Conservation (phyloP, 352 stramenopile genomes). For the Globisporangium lucens region DNA sequence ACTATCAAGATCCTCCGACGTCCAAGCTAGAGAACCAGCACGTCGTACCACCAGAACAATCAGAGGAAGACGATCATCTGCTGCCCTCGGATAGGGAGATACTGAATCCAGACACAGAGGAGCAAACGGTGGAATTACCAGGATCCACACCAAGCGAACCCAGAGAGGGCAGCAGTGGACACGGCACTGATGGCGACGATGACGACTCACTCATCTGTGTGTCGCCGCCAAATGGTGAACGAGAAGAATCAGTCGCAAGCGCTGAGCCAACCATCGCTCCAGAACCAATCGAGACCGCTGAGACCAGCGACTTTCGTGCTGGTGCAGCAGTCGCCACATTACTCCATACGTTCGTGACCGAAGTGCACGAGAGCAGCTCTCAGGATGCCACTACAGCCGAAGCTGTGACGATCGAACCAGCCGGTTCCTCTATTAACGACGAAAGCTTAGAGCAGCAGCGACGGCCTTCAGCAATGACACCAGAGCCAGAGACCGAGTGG, state of each 20-base stretch:
- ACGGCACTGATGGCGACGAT: not conserved
- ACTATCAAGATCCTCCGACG: not conserved
- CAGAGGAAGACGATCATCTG: too few relatives aligned
- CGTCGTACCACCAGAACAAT: too few relatives aligned
- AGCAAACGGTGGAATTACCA: not conserved
- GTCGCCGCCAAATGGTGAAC: not conserved
- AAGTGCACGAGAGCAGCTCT: slow-evolving; percentile 3
- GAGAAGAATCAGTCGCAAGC: not conserved
- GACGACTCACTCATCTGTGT: not conserved
- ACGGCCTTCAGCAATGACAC: too few relatives aligned
- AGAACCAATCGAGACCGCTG: not conserved
- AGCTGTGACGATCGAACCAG: not conserved
- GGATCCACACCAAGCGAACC: not conserved
- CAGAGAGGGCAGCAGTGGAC: not conserved
- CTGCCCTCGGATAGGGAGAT: not conserved
- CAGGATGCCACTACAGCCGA: not conserved
- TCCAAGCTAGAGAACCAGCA: not conserved
- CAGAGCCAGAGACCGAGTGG: slow-evolving; percentile 29
- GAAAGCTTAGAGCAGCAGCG: not conserved
- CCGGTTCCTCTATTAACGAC: not conserved
- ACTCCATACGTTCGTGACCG: not conserved
- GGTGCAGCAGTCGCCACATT: not conserved
- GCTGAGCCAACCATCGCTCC: not conserved
- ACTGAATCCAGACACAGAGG: not conserved
- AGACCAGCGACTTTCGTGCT: too few relatives aligned